Conservation (phyloP, 352 stramenopile genomes). For the Thalassiosira hispida region DNA sequence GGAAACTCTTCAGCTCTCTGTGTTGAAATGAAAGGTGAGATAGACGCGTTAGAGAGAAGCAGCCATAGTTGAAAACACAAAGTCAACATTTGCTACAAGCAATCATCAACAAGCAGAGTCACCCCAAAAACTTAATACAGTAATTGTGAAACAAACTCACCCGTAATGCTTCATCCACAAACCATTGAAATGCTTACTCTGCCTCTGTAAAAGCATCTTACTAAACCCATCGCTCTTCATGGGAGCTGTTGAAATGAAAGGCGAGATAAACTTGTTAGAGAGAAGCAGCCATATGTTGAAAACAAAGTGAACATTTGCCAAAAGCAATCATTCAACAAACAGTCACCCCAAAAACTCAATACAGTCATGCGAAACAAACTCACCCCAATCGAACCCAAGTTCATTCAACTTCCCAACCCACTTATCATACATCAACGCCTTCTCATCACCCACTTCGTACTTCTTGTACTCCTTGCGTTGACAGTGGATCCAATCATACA, state of each 20-base stretch:
- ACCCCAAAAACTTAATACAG: not conserved
- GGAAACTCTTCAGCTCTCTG: slow-evolving; percentile 23
- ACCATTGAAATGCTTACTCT: slow-evolving; percentile 4
- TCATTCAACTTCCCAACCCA: slow-evolving; percentile 38
- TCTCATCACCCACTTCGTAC: slow-evolving; percentile 11
- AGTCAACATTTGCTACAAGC: no score
- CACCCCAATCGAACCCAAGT: slow-evolving; percentile 20
- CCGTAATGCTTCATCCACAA: slow-evolving; percentile 13
- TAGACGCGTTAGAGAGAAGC: not conserved
- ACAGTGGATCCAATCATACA: slow-evolving; percentile 44
- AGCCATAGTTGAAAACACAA: no score
- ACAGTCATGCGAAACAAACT: not conserved
- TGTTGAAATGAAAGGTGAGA: not conserved
- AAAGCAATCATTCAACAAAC: no score
- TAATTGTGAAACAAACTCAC: not conserved
- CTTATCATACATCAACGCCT: slow-evolving; percentile 26
- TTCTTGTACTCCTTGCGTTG: slow-evolving; percentile 49
- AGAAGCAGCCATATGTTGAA: no score
- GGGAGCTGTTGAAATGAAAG: slow-evolving; percentile 2
- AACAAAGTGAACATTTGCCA: no score
- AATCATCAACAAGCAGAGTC: no score
- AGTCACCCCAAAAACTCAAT: not conserved
- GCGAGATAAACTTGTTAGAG: slow-evolving; percentile 10
- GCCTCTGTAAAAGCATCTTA: not conserved
- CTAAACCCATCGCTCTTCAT: slow-evolving; percentile 17